These are phyloP conservation scores for Cyphellophora attinorum DNA, from an alignment of 2,329 filamentous ascomycete species.

Conservation along the genomic window DNA sequence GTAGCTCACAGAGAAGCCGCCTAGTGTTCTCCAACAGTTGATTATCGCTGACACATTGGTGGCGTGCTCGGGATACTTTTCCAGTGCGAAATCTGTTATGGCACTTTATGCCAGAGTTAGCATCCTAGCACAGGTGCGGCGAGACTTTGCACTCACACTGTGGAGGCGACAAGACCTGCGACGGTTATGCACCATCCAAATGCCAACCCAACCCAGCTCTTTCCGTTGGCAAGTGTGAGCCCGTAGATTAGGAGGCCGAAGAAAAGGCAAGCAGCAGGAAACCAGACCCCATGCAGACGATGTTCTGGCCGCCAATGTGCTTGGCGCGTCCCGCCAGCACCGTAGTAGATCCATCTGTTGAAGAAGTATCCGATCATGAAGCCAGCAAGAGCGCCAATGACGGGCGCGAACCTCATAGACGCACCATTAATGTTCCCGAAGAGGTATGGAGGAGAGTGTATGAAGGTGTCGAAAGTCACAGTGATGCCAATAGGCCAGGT, in stretches of 20 bases:
- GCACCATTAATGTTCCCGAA: conserved; percentile 26
- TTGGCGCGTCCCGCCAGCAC: conserved; percentile 10
- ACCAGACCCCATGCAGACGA: conserved; percentile 27
- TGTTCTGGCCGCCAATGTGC: conserved; percentile 23
- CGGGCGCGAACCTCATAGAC: conserved; percentile 27
- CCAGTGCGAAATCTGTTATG: conserved; percentile 27
- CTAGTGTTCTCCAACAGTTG: conserved; percentile 30
- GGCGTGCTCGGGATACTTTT: conserved; percentile 26
- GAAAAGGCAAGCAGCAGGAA: conserved; percentile 23
- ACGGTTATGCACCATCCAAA: conserved; percentile 30
- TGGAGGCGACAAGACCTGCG: conserved; percentile 25
- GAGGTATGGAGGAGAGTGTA: conserved; percentile 25
- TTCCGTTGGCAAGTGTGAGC: conserved; percentile 24
- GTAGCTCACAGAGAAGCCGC: conserved; percentile 29
- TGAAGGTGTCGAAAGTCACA: conserved; percentile 25
- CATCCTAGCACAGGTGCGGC: not conserved
- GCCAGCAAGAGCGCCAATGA: conserved; percentile 25
- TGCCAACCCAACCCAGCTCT: conserved; percentile 27
- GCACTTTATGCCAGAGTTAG: conserved; percentile 7
- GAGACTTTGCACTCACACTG: conserved; percentile 15
- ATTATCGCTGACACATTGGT: conserved; percentile 26
- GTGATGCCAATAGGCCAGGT: conserved; percentile 31
- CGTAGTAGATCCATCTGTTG: conserved; percentile 24
- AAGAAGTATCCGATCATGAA: conserved; percentile 26
- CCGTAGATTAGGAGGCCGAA: conserved; percentile 26